Evolutionary conservation across 177 flowering plant species (phyloP), one percentile per base, ranked within the genome.

Genomic region (Vitis hybrid): DNA sequence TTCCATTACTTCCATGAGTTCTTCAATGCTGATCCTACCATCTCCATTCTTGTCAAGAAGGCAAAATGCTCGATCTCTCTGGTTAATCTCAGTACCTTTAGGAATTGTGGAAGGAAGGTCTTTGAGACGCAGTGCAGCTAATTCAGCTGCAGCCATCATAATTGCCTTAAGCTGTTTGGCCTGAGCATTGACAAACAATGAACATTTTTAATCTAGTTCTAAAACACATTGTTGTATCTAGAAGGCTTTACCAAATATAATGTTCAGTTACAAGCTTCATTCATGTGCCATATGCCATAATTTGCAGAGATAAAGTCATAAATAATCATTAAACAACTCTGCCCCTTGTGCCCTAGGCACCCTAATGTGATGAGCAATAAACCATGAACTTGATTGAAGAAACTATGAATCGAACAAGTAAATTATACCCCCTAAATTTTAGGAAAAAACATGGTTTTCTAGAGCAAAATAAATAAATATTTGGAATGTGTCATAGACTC

Each of bases 11-110:
- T 94, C 97, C 80, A 60, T 87, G 67, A 94, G 94, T 70, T 94
- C 99, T 70, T 91, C 99, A 61, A 92, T 87, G 80, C 97, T 94
- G 63, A 92, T 95, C 81, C 84, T 86, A 62, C 99, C 99, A 81
- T 95, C 97, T 54, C 93, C 97, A 79, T 95, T 95, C 87, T 95
- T 95, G 79, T 95, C 99, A 60, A 95, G 90, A 67, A 95, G 92
- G 21, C 76, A 82, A 71, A 95, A 95, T 8, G 88, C 90, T 64
- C 78, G 77, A 71, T 83, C 81, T 74, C 90, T 85, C 63, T 78
- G 85, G 71, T 87, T 85, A 67, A 70, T 69, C 70, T 82, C 82
- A 17, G 75, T 54, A 58, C 78, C 74, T 77, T 64, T 82, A 19
- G 79, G 88, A 71, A 74, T 79, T 39, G 80, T 30, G 60, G 89